A percentile compares a stretch with the other conserved stretches of the same genome.
These are phyloP conservation scores for Podosphaera fusca DNA, from an alignment of 2,329 filamentous ascomycete genomes.

Conservation along the genomic window DNA sequence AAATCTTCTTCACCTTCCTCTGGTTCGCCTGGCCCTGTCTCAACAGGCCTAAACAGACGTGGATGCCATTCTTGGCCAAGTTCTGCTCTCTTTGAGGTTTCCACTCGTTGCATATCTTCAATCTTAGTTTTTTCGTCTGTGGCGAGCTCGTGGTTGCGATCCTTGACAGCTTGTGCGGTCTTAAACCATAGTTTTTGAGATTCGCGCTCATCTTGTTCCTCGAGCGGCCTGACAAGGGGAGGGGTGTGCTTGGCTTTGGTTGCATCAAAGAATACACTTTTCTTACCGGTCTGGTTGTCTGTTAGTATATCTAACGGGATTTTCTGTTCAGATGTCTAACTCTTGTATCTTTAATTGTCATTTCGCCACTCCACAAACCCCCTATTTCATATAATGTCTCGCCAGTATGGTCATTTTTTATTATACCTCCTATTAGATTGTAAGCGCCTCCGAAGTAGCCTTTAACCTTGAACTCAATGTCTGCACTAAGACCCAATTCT, in stretches of 20 bases:
- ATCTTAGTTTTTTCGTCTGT: conserved; percentile 94
- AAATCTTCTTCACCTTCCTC: conserved; percentile 73
- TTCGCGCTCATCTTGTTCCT: conserved; percentile 75
- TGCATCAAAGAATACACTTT: conserved; percentile 76
- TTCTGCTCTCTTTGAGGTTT: conserved; percentile 57
- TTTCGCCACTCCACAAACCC: conserved; percentile 83
- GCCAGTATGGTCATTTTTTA: conserved; percentile 70
- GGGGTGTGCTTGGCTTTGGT: conserved; percentile 51
- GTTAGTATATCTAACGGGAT: background rate
- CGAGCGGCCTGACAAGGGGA: conserved; percentile 50
- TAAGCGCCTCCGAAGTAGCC: conserved; percentile 93
- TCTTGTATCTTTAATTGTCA: conserved; percentile 67
- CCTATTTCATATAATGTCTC: conserved; percentile 80
- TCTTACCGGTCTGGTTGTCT: conserved; percentile 51
- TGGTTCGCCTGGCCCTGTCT: conserved; percentile 41
- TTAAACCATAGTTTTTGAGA: conserved; percentile 72
- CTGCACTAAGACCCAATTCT: conserved; percentile 63
- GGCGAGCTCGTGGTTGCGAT: conserved; percentile 65
- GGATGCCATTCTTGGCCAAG: conserved; percentile 74
- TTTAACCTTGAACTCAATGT: conserved; percentile 97
- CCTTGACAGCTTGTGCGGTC: conserved; percentile 60
- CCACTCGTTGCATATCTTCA: conserved; percentile 76
- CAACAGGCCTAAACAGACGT: conserved; percentile 56
- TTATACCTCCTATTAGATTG: conserved; percentile 79
- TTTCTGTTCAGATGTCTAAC: conserved; percentile 23